Evolutionary conservation across 257 asterid species (phyloP).

Genomic region (Nemophila menziesii): DNA sequence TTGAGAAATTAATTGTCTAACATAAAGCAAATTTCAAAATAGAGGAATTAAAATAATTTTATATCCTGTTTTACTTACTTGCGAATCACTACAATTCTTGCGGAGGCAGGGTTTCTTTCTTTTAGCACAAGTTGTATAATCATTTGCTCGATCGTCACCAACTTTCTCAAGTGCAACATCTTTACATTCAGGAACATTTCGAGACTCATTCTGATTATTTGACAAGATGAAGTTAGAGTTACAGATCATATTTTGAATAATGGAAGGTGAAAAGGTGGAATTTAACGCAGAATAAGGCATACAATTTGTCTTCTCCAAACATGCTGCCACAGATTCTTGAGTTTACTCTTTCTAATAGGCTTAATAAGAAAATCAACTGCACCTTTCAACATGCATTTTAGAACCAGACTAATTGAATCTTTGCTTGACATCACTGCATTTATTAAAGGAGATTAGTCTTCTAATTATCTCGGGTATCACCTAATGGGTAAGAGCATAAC

Average conservation of each 20-base stretch:
- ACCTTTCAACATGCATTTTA: conserved; percentile 88
- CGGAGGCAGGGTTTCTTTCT: conserved; percentile 42
- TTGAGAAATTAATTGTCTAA: background rate
- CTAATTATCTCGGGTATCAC: background rate
- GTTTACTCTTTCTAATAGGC: conserved; percentile 88
- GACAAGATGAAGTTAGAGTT: background rate
- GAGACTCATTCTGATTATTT: conserved; percentile 37
- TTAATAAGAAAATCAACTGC: conserved; percentile 92
- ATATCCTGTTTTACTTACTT: conserved; percentile 29
- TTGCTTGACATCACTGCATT: conserved; percentile 90
- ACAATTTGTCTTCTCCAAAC: conserved; percentile 96
- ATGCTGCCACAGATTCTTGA: conserved; percentile 94
- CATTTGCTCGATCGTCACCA: conserved; percentile 56
- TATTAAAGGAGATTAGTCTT: background rate
- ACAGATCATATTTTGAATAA: background rate
- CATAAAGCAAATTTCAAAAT: background rate
- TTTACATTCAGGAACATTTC: conserved; percentile 56
- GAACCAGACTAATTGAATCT: conserved; percentile 79
- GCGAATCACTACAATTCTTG: conserved; percentile 76
- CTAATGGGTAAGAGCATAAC: background rate
- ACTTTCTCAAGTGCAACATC: conserved; percentile 49
- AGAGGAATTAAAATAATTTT: background rate
- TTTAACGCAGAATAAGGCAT: conserved; percentile 18
- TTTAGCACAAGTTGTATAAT: conserved; percentile 46
- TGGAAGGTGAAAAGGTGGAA: background rate